phyloP scores from a whole-genome alignment of 345 rosid genomes.

The Pistacia integerrima region DNA sequence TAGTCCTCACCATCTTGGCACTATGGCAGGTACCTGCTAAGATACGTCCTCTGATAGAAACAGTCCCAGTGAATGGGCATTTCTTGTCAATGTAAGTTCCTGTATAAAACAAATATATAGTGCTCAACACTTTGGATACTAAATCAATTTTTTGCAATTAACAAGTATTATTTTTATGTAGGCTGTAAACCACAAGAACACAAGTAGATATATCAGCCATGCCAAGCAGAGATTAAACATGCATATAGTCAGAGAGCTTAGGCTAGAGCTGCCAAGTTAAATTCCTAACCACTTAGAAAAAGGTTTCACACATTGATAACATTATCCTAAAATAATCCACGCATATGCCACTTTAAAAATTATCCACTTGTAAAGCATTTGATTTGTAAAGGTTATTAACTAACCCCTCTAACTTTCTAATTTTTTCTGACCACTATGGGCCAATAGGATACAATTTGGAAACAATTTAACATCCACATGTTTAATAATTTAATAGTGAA shows the following conservation, averaged over 20 bases:
- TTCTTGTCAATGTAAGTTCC: conserved; percentile 86
- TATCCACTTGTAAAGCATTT: neutral
- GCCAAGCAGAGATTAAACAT: no score
- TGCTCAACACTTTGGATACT: neutral
- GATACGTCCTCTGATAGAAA: conserved; percentile 91
- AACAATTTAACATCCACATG: neutral
- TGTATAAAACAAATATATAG: conserved; percentile 21
- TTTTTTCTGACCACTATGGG: no score
- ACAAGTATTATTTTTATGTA: no score
- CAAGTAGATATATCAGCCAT: no score
- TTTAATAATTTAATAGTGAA: neutral
- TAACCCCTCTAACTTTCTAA: no score
- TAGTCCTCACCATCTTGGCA: conserved; percentile 91
- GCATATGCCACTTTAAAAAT: neutral
- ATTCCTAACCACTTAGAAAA: neutral
- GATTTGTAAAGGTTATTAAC: neutral
- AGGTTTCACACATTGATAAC: neutral
- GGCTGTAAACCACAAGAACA: no score
- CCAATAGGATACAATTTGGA: no score
- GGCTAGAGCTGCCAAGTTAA: no score
- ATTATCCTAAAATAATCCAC: neutral
- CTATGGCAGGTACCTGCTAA: conserved; percentile 92
- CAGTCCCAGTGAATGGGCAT: conserved; percentile 90
- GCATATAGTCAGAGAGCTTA: no score
- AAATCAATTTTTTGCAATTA: no score